phyloP scores from a whole-genome alignment of 2,329 filamentous ascomycete genomes.

The Pseudogymnoascus sp. region DNA sequence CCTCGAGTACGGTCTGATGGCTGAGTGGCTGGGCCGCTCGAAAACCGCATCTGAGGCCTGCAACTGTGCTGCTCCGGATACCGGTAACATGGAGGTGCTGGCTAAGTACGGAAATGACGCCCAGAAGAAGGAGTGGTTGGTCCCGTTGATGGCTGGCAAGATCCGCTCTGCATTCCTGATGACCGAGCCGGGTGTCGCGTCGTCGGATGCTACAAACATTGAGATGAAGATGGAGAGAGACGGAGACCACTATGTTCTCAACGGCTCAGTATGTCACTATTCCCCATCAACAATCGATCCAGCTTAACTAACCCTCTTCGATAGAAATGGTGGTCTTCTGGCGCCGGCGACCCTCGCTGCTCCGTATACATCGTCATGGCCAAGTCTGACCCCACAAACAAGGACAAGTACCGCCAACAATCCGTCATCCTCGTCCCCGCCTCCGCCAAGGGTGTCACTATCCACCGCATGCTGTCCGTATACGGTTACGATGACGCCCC shows the following conservation, averaged over 20 bases:
- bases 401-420: constrained; percentile 78
- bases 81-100: constrained; percentile 91
- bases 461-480: constrained; percentile 86
- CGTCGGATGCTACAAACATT: constrained; percentile 89
- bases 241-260: constrained; percentile 82
- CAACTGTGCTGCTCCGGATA: constrained; percentile 86
- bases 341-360: constrained; percentile 87
- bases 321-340: constrained; percentile 98
- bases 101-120: constrained; percentile 82
- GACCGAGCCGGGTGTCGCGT: constrained; percentile 85
- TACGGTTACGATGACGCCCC: constrained; percentile 98
- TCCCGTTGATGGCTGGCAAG: constrained; percentile 70
- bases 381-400: constrained; percentile 71
- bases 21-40: constrained; percentile 86
- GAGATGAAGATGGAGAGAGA: constrained; percentile 73
- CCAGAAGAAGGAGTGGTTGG: constrained; percentile 78
- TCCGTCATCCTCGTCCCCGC: constrained; percentile 86
- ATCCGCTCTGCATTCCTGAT: constrained; percentile 88
- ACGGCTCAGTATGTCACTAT: constrained; percentile 58
- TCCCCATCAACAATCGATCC: not conserved
- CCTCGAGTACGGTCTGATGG: constrained; percentile 96
- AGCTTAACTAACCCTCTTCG: constrained; percentile 18
- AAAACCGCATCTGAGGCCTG: constrained; percentile 73
- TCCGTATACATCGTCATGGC: constrained; percentile 94
- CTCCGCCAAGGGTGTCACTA: constrained; percentile 73